Conservation (phyloP, 805 yeast genomes). For the Komagataella ulmi region DNA sequence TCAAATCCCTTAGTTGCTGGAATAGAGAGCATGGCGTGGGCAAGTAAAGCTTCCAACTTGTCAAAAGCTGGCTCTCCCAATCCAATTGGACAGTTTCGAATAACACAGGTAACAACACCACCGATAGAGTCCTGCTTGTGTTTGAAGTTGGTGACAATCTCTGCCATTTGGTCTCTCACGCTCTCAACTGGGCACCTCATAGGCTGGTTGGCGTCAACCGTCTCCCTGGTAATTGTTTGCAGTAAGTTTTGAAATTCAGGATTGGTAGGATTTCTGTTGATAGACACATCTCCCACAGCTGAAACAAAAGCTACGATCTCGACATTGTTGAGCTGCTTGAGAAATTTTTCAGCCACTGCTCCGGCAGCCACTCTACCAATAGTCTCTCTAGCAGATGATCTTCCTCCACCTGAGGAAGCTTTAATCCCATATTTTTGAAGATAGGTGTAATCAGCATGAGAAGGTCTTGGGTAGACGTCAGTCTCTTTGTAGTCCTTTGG, state of each 20-base stretch:
- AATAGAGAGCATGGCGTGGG: slow-evolving; percentile 95
- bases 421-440: slow-evolving; percentile 81
- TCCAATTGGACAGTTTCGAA: slow-evolving; percentile 90
- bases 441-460: slow-evolving; percentile 96
- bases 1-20: slow-evolving; percentile 99
- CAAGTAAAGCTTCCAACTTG: slow-evolving; percentile 87
- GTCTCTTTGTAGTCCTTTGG: slow-evolving; percentile 94
- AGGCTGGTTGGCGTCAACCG: slow-evolving; percentile 80
- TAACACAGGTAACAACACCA: slow-evolving; percentile 95
- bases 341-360: slow-evolving; percentile 91
- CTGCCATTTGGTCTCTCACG: slow-evolving; percentile 67
- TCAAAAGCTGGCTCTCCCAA: slow-evolving; percentile 97
- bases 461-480: slow-evolving; percentile 92
- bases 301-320: slow-evolving; percentile 95
- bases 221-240: slow-evolving; percentile 71
- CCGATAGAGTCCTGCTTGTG: slow-evolving; percentile 90
- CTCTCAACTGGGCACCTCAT: slow-evolving; percentile 83
- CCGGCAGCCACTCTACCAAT: slow-evolving; percentile 99
- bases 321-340: slow-evolving; percentile 61
- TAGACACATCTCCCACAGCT: slow-evolving; percentile 73
- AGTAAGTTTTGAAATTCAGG: slow-evolving; percentile 54
- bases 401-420: slow-evolving; percentile 95
- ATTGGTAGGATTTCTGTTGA: slow-evolving; percentile 60
- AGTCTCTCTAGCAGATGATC: slow-evolving; percentile 95
- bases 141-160: slow-evolving; percentile 75